These are phyloP conservation scores for barley (Hordeum vulgare) DNA, from an alignment of 176 grass and related monocot species.

Conservation along the genomic window MorexV3_pseudomolecules_assembly NC_058523.1:346773143-346773642, in stretches of 20 bases:
- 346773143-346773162: constrained; percentile 55
- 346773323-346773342: not conserved
- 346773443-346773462: constrained; percentile 21
- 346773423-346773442: not conserved
- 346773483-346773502: not conserved
- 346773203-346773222: constrained; percentile 93
- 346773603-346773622: not conserved
- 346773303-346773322: not conserved
- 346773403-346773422: not conserved
- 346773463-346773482: not conserved
- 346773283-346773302: not conserved
- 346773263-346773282: not conserved
- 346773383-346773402: not conserved
- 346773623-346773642: not conserved
- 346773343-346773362: not conserved
- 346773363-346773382: not conserved
- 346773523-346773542: not conserved
- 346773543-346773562: not conserved
- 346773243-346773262: not conserved
- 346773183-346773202: constrained; percentile 69
- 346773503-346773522: not conserved
- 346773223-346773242: constrained; percentile 42
- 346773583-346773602: not conserved
- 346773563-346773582: constrained; percentile 3
- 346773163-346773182: constrained; percentile 66